Evolutionary conservation across 1,284 basidiomycete species (phyloP).

Genomic region (Tylopilus sp.): DNA sequence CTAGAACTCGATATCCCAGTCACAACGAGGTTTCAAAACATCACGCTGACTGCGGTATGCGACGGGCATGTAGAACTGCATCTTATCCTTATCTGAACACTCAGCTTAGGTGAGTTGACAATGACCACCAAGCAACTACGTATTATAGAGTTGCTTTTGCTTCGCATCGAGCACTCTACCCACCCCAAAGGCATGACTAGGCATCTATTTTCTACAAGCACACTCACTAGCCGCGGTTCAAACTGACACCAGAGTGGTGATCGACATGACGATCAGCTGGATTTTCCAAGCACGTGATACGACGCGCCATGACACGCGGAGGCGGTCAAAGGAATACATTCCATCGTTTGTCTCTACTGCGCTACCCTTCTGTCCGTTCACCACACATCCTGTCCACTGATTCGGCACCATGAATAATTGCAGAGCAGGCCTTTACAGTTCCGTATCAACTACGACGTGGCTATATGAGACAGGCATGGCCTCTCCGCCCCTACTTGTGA

Average conservation of each 20-base stretch:
- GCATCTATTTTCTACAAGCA: neutral
- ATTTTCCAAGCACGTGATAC: conserved; percentile 27
- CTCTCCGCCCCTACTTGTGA: conserved; percentile 29
- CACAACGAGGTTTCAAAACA: neutral
- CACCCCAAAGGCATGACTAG: too few relatives aligned
- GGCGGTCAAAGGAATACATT: conserved; percentile 10
- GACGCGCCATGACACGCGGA: conserved; percentile 2
- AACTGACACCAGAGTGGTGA: neutral
- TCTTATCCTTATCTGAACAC: neutral
- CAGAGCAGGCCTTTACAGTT: conserved; percentile 30
- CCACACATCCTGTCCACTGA: neutral
- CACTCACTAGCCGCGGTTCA: neutral
- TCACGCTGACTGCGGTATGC: neutral
- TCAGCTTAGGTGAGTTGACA: neutral
- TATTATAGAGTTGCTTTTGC: neutral
- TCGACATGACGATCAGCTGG: conserved; percentile 2
- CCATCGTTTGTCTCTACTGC: conserved; percentile 1
- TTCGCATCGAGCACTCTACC: too few relatives aligned
- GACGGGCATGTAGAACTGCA: neutral
- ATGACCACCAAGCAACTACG: neutral
- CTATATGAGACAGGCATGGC: conserved; percentile 22
- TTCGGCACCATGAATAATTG: conserved; percentile 19
- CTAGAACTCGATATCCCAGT: conserved; percentile 1
- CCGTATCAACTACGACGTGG: conserved; percentile 20
- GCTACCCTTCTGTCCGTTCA: neutral